Base-by-base conservation (phyloP, 2,329 filamentous ascomycete species). In the Canariomyces notabilis region DNA sequence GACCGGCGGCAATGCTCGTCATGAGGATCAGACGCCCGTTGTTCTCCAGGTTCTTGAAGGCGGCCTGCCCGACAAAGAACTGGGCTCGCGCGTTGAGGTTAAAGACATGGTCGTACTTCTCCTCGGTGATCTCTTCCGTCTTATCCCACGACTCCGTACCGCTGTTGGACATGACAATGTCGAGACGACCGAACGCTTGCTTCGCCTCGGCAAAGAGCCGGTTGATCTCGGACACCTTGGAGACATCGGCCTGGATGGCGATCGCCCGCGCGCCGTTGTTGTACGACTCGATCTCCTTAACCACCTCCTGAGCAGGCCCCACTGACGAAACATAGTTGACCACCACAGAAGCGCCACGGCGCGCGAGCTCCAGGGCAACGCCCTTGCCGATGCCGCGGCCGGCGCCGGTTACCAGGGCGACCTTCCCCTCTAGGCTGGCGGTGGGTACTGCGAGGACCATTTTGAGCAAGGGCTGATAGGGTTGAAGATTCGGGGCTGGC, bases 21-120 rank as follows among this genome's bases (percentile, higher is more conserved):
- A 85, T 88, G 45, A 89, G 73, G 58, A 89, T 79, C 57, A 90
- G 77, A 37, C 85, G 75, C 23, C 86, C 86, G 47, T 85, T 82
- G 36, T 77, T 72, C 61, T 82, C 75, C 53, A 87, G 76, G 67
- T 87, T 72, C 68, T 83, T 83, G 66, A 85, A 84, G 6, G 79
- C 85, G 48, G 85, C 80, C 68, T 87, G 83, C 16, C 83, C 85
- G 42, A 89, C 83, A 64, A 89, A 88, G 73, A 88, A 88, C 67
- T 88, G 82, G 37, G 81, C 83, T 33, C 81, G 74, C 50, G 79
- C 75, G 70, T 87, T 87, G 59, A 87, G 72, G 70, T 80, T 79
- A 70, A 87, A 86, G 55, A 86, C 81, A 57, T 80, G 74, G 66
- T 86, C 82, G 67, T 80, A 87, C 56, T 85, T 82, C 68, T 83